Evolutionary conservation across 2,329 filamentous ascomycete genomes (phyloP), one percentile per base, ranked within the genome.

Genomic region (Aureobasidium uvarum): DNA sequence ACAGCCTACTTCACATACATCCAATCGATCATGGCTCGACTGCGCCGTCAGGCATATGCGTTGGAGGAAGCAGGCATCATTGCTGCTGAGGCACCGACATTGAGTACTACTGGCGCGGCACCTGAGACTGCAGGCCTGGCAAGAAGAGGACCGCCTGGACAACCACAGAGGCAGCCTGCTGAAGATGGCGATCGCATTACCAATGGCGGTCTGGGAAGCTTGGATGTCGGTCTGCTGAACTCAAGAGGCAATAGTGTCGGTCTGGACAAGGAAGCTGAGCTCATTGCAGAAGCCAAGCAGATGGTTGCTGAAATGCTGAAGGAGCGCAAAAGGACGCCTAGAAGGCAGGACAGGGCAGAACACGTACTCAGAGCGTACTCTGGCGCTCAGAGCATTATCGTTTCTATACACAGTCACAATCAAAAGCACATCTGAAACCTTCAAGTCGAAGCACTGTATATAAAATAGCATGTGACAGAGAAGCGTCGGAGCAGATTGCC

Each of bases 191-290:
- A 73, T 36, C 69, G 70, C 6, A 69, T 76, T 58, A 79, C 74
- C 62, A 82, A 82, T 69, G 79, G 78, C 14, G 81, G 81, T 8
- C 69, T 82, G 51, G 81, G 81, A 8, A 75, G 77, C 79, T 81
- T 97, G 62, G 93, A 97, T 74, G 88, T 96, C 16, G 93, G 93
- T 38, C 94, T 90, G 86, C 78, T 98, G 71, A 98, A 97, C 74
- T 93, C 91, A 72, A 85, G 91, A 66, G 91, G 90, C 67, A 89
- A 90, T 68, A 89, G 89, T 68, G 90, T 96, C 25, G 91, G 91
- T 65, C 85, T 88, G 71, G 89, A 91, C 68, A 95, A 94, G 83
- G 92, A 96, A 73, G 85, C 85, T 1, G 91, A 97, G 77, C 79
- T 96, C 51, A 89, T 94, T 86, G 82, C 81, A 39, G 83, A 84